phyloP scores from a whole-genome alignment of 495 filamentous ascomycete genomes.

The Xylaria bambusicola region DNA sequence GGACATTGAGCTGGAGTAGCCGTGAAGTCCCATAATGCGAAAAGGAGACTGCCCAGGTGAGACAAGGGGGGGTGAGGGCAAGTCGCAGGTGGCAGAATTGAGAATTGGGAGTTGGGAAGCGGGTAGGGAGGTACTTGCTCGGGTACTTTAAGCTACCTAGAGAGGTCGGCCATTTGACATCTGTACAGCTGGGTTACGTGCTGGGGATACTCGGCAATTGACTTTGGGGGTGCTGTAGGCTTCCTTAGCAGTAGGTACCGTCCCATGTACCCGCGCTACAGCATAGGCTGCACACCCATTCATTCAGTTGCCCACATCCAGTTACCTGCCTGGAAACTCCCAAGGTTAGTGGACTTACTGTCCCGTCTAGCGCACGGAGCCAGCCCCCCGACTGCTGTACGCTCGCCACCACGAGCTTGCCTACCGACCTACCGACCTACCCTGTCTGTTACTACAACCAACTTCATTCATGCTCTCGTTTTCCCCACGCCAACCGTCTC shows the following conservation, averaged over 20 bases:
- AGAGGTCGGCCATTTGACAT: too few species aligned
- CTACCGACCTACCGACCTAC: not conserved
- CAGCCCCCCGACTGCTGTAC: constrained; percentile 12
- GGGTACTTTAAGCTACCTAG: too few species aligned
- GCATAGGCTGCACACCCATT: too few species aligned
- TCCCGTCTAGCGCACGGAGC: not conserved
- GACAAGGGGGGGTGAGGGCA: not conserved
- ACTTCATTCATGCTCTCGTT: constrained; percentile 12
- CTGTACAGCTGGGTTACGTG: too few species aligned
- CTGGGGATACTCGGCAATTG: too few species aligned
- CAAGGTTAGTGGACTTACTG: too few species aligned
- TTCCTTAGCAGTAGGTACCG: too few species aligned
- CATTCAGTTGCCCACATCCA: too few species aligned
- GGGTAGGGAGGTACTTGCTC: too few species aligned
- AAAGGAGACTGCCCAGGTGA: constrained; percentile 21
- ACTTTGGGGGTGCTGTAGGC: too few species aligned
- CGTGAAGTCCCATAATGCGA: constrained; percentile 16
- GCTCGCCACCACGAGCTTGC: constrained; percentile 10
- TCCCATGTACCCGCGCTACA: too few species aligned
- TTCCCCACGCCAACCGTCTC: constrained; percentile 5
- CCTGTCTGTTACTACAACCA: constrained; percentile 5
- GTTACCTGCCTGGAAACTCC: too few species aligned
- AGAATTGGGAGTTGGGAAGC: not conserved
- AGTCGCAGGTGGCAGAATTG: not conserved
- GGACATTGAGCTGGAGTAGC: not conserved